phyloP scores from a whole-genome alignment of 2,329 filamentous ascomycete genomes.

The Zymoseptoria passerinii region DNA sequence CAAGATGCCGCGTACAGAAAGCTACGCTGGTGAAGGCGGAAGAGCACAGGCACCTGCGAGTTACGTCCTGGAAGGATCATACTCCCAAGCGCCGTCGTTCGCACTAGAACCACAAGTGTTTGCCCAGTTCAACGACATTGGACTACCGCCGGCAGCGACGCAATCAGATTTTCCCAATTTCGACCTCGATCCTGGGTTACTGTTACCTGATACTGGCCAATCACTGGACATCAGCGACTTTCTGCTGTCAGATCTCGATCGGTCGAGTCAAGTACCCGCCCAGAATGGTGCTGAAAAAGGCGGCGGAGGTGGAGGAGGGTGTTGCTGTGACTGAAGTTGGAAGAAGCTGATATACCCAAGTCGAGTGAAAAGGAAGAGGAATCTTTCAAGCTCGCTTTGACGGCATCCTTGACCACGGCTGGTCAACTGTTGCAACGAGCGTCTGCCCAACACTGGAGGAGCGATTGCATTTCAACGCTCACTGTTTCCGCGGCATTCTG shows the following conservation, averaged over 20 bases:
- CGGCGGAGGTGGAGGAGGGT: constrained; percentile 3
- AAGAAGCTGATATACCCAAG: background rate
- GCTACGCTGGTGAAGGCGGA: constrained; percentile 5
- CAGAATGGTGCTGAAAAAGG: background rate
- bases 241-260: constrained; percentile 18
- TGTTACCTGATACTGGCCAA: constrained; percentile 8
- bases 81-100: background rate
- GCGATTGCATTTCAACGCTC: background rate
- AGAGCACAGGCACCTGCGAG: background rate
- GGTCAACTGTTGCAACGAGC: background rate
- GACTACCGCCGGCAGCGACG: constrained; percentile 1
- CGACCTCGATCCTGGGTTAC: constrained; percentile 6
- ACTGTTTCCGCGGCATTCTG: background rate
- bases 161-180: constrained; percentile 7
- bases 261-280: background rate
- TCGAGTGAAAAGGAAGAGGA: background rate
- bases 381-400: background rate
- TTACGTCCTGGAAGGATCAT: background rate
- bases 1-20: constrained; percentile 12
- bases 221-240: constrained; percentile 19
- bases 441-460: background rate
- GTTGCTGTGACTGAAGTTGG: constrained; percentile 5
- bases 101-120: constrained; percentile 1
- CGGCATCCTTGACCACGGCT: background rate
- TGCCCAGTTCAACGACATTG: constrained; percentile 3